Base-by-base conservation (phyloP, 148 eudicot species). In the Linanthus parryae region DNA sequence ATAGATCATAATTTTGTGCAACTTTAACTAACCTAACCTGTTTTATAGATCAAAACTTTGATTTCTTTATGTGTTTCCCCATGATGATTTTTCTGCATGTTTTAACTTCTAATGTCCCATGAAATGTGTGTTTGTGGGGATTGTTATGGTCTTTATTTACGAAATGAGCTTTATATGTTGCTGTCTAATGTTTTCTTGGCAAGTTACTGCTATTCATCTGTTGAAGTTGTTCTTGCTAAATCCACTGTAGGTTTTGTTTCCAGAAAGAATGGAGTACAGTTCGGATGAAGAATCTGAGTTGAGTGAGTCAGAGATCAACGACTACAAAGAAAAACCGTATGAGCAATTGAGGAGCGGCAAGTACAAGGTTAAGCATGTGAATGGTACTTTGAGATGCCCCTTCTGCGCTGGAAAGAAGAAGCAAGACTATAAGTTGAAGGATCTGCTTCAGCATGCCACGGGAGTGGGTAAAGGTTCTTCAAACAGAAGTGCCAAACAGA, bases 341-440 rank as follows among this genome's bases (percentile, higher is more conserved):
- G 52, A 68, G 52, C 64, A 65, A 22, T 56, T 83, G 30, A 65
- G 21, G 53, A 40, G 10, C 4, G 96, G 94, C 19, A 68, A 39
- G 10, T 62, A 68, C 57, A 74, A 74, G 59, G 74, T 84, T 2
- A 75, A 31, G 60, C 76, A 72, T 41, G 31, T 62, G 6, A 74
- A 81, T 54, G 83, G 78, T 21, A 65, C 72, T 13, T 73, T 81
- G 24, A 70, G 82, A 45, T 88, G 96, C 48, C 96, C 96, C 8
- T 85, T 85, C 25, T 85, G 94, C 71, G 76, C 76, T 3, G 94
- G 96, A 3, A 88, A 83, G 62, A 88, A 80, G 59, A 88, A 88
- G 62, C 94, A 74, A 37, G 88, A 88, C 7, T 88, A 84, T 48
- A 73, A 59, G 16, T 73, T 64, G 62, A 81, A 77, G 33, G 67